A percentile compares a stretch with the other conserved stretches of the same genome.
phyloP scores from a whole-genome alignment of 257 asterid species.

The Nicotiana tomentosiformis region DNA sequence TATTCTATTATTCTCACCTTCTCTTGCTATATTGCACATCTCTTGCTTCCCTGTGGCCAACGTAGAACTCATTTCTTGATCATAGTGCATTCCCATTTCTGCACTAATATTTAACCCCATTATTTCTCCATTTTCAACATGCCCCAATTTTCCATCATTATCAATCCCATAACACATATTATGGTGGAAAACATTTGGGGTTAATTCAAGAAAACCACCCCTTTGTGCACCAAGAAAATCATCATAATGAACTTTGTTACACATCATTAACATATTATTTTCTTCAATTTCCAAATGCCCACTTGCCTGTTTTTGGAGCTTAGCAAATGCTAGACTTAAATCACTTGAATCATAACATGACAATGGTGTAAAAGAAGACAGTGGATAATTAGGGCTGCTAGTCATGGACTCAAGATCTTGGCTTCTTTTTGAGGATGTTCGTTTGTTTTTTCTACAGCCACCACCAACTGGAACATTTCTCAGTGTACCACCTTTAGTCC shows the following conservation, averaged over 20 bases:
- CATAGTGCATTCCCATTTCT: slow-evolving; percentile 37
- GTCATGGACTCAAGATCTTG: slow-evolving; percentile 31
- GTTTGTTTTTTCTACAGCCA: slow-evolving; percentile 73
- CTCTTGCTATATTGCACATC: slow-evolving; percentile 25
- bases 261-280: slow-evolving; percentile 28
- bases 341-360: slow-evolving; percentile 43
- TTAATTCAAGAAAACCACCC: slow-evolving; percentile 34
- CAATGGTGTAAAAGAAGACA: background rate
- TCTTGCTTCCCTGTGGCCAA: slow-evolving; percentile 43
- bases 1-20: slow-evolving; percentile 19
- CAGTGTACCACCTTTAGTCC: slow-evolving; percentile 96
- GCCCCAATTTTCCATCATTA: background rate
- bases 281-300: slow-evolving; percentile 27
- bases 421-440: slow-evolving; percentile 36
- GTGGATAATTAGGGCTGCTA: slow-evolving; percentile 26
- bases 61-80: slow-evolving; percentile 18
- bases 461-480: slow-evolving; percentile 95
- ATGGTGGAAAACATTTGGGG: slow-evolving; percentile 28
- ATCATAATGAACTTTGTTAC: slow-evolving; percentile 9
- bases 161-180: slow-evolving; percentile 29
- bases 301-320: slow-evolving; percentile 52
- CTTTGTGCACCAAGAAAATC: slow-evolving; percentile 27
- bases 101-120: background rate
- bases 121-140: slow-evolving; percentile 24
- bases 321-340: slow-evolving; percentile 53